phyloP scores from a whole-genome alignment of 2,329 filamentous ascomycete species.

The Cladophialophora exuberans region DNA sequence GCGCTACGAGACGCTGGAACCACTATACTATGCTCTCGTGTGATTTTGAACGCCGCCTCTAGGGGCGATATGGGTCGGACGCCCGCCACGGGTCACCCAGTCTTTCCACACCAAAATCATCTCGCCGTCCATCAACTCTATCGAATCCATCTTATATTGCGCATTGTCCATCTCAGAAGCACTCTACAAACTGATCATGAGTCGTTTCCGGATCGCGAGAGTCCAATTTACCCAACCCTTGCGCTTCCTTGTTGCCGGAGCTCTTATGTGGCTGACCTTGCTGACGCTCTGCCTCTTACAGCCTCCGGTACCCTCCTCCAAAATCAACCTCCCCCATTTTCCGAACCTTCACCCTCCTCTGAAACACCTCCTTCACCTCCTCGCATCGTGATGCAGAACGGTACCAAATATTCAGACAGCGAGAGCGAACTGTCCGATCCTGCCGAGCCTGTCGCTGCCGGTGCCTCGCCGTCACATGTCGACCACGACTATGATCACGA shows the following conservation, averaged over 20 bases:
- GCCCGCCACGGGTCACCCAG: slow-evolving; percentile 7
- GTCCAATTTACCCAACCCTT: slow-evolving; percentile 13
- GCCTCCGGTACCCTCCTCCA: slow-evolving; percentile 28
- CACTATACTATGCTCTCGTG: background rate
- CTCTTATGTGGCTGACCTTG: slow-evolving; percentile 27
- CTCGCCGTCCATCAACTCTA: slow-evolving; percentile 27
- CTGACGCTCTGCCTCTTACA: slow-evolving; percentile 31
- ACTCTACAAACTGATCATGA: slow-evolving; percentile 1
- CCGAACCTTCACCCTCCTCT: slow-evolving; percentile 52
- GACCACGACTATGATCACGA: slow-evolving; percentile 49
- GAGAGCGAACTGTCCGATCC: slow-evolving; percentile 79
- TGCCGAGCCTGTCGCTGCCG: slow-evolving; percentile 59
- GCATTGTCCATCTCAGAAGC: slow-evolving; percentile 22
- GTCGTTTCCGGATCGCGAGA: slow-evolving; percentile 25
- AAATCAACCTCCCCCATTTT: slow-evolving; percentile 26
- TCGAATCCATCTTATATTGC: slow-evolving; percentile 31
- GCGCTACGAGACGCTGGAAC: background rate
- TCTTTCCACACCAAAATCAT: slow-evolving; percentile 18
- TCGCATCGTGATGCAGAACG: slow-evolving; percentile 48
- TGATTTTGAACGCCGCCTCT: slow-evolving; percentile 2
- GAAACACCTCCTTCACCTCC: slow-evolving; percentile 66
- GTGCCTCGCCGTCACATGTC: slow-evolving; percentile 49
- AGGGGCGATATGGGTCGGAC: slow-evolving; percentile 1
- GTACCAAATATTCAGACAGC: slow-evolving; percentile 57
- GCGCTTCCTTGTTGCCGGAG: slow-evolving; percentile 9